phyloP scores from a whole-genome alignment of 768 basidiomycete species.

The Leccinum pellstonianum region DNA sequence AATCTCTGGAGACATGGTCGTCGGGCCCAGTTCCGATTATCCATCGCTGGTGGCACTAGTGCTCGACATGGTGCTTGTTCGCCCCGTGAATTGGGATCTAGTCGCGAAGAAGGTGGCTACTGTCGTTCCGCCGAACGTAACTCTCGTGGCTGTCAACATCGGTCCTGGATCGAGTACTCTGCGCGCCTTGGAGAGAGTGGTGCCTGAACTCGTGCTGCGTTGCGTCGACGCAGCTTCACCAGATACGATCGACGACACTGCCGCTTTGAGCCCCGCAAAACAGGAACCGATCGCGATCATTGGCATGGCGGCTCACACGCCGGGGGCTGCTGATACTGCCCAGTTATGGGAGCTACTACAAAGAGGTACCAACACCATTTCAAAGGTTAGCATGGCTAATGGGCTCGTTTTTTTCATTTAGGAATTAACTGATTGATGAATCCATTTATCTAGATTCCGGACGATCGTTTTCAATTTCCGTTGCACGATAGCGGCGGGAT shows the following conservation, averaged over 20 bases:
- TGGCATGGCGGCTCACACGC: constrained; percentile 63
- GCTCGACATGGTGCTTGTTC: constrained; percentile 40
- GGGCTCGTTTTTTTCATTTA: background rate
- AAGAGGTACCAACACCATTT: constrained; percentile 53
- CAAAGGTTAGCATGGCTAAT: constrained; percentile 43
- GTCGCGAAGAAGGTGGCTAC: constrained; percentile 13
- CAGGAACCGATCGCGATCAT: constrained; percentile 65
- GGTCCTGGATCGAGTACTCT: constrained; percentile 34
- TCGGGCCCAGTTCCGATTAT: constrained; percentile 14
- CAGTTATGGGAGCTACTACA: constrained; percentile 62
- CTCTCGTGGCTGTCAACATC: constrained; percentile 44
- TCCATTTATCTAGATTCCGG: constrained; percentile 51
- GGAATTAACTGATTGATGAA: background rate
- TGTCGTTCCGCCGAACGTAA: background rate
- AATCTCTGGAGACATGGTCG: constrained; percentile 39
- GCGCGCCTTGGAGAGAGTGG: too few relatives aligned
- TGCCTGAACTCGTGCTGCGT: too few relatives aligned
- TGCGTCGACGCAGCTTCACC: too few relatives aligned
- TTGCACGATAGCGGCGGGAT: constrained; percentile 35
- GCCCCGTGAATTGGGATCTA: constrained; percentile 54
- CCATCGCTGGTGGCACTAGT: constrained; percentile 41
- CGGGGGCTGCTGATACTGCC: constrained; percentile 46
- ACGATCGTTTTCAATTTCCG: constrained; percentile 50
- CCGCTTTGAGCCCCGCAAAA: constrained; percentile 13
- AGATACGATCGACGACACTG: constrained; percentile 1